Conservation (phyloP, 371 early-diverging fungal genomes). For the Mucor lusitanicus region DNA sequence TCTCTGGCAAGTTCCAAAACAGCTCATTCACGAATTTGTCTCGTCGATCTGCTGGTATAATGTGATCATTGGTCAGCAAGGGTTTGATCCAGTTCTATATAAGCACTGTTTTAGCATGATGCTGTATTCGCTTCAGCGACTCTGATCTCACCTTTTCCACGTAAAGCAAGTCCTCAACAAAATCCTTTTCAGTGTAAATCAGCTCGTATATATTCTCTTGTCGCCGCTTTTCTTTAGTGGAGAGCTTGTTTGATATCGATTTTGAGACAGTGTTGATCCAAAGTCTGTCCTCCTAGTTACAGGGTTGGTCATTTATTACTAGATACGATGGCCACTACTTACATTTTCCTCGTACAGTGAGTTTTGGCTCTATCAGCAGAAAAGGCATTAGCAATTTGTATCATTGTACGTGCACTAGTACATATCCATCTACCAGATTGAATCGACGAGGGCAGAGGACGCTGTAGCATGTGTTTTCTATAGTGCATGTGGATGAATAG, state of each 20-base stretch:
- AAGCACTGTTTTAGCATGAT: not conserved
- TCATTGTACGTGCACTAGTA: not conserved
- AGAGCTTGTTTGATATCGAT: constrained; percentile 63
- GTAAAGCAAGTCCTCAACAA: constrained; percentile 70
- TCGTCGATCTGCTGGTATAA: constrained; percentile 28
- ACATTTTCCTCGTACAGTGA: constrained; percentile 19
- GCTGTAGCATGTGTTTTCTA: constrained; percentile 58
- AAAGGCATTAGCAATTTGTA: not conserved
- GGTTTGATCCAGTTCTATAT: constrained; percentile 74
- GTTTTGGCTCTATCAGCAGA: constrained; percentile 12
- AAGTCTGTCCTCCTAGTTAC: constrained; percentile 34
- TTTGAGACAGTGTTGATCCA: constrained; percentile 66
- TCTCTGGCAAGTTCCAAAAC: constrained; percentile 82
- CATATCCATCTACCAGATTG: constrained; percentile 25
- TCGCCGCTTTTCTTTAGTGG: constrained; percentile 73
- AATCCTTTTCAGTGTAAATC: constrained; percentile 86
- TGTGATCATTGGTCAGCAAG: constrained; percentile 49
- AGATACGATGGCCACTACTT: not conserved
- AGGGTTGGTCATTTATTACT: not conserved
- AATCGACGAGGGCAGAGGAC: constrained; percentile 56
- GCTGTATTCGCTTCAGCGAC: not conserved
- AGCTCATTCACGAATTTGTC: constrained; percentile 73
- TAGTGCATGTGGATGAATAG: constrained; percentile 68
- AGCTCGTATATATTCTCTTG: constrained; percentile 92
- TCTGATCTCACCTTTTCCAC: constrained; percentile 58